Percentiles rank a stretch among this genome's conserved stretches.
Conservation (phyloP, 1,139 yeast genomes). For the Groenewaldozyma sp. region DNA sequence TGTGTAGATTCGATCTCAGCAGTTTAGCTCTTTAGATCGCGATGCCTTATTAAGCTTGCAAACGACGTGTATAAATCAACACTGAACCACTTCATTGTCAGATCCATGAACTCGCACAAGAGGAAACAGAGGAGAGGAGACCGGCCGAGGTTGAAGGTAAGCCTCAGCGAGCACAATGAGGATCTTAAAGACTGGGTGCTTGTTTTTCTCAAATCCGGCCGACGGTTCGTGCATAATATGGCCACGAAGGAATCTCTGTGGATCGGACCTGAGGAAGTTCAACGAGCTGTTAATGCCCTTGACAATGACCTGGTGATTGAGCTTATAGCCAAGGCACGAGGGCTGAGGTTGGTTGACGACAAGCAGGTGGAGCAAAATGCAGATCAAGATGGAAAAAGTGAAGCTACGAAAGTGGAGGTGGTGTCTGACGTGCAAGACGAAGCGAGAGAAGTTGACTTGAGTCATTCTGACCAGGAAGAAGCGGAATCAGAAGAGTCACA, state of each 20-base stretch:
- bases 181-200: conserved; percentile 32
- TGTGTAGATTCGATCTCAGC: too few relatives aligned
- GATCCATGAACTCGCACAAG: too few relatives aligned
- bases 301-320: conserved; percentile 32
- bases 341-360: conserved; percentile 26
- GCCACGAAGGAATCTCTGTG: conserved; percentile 29
- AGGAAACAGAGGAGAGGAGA: conserved; percentile 6
- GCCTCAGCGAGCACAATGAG: conserved; percentile 13
- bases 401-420: conserved; percentile 7
- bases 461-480: conserved; percentile 8
- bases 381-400: conserved; percentile 6
- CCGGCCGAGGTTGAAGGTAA: conserved; percentile 17
- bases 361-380: conserved; percentile 8
- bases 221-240: conserved; percentile 36
- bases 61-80: neutral
- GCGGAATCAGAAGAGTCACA: conserved; percentile 8
- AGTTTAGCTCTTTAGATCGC: too few relatives aligned
- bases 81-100: too few relatives aligned
- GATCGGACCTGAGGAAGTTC: conserved; percentile 30
- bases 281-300: conserved; percentile 24
- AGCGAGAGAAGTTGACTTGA: conserved; percentile 9
- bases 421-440: conserved; percentile 1
- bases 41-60: too few relatives aligned
- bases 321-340: conserved; percentile 40
- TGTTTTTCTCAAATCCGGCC: conserved; percentile 37